Evolutionary conservation across 805 yeast species (phyloP).

Genomic region (Zygosaccharomyces siamensis): DNA sequence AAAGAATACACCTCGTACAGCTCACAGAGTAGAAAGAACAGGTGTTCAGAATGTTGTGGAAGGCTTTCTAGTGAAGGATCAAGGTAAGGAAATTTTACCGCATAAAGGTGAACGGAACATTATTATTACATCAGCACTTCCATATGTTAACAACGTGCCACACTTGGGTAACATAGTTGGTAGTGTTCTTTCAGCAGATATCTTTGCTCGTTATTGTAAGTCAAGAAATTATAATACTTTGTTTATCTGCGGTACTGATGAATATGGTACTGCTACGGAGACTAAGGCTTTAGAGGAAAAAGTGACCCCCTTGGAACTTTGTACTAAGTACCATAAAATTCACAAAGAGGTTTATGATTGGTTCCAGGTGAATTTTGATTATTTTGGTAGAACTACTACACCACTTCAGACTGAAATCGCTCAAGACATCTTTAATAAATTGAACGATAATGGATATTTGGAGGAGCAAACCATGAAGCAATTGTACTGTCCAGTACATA

Average conservation of each 20-base stretch:
- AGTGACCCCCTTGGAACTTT: conserved; percentile 79
- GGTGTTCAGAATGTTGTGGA: conserved; percentile 33
- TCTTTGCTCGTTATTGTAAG: conserved; percentile 84
- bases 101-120: conserved; percentile 70
- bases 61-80: conserved; percentile 26
- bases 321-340: conserved; percentile 83
- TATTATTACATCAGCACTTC: conserved; percentile 91
- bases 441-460: conserved; percentile 69
- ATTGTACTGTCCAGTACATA: conserved; percentile 84
- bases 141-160: conserved; percentile 97
- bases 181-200: conserved; percentile 90
- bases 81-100: conserved; percentile 50
- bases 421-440: conserved; percentile 80
- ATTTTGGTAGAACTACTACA: conserved; percentile 96
- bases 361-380: conserved; percentile 93
- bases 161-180: conserved; percentile 97
- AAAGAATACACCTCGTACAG: conserved; percentile 32
- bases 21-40: conserved; percentile 37
- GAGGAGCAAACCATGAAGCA: conserved; percentile 88
- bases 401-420: conserved; percentile 88
- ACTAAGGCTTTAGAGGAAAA: conserved; percentile 95
- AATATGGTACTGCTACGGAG: conserved; percentile 99
- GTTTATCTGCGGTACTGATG: conserved; percentile 95
- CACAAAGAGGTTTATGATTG: conserved; percentile 92
- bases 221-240: conserved; percentile 83